Conservation (phyloP, 441 rosid species). For the Croton setiger region DNA sequence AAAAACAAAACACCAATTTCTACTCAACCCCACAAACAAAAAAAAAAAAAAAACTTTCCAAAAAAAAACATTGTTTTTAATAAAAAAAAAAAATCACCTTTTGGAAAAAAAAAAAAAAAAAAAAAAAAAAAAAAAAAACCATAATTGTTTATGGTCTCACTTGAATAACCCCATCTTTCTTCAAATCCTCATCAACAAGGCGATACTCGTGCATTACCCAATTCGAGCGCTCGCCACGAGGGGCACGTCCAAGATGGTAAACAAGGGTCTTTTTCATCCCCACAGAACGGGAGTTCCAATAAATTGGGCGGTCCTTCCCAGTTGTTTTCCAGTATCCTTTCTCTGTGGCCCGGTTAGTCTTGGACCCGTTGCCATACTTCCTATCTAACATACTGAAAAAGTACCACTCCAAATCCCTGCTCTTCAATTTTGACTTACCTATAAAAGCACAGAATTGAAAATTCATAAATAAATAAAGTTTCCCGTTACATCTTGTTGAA, state of each 20-base stretch:
- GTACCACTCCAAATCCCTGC: conserved; percentile 95
- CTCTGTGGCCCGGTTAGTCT: conserved; percentile 94
- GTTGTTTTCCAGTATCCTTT: conserved; percentile 98
- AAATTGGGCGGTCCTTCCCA: conserved; percentile 76
- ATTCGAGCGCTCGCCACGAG: conserved; percentile 75
- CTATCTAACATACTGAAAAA: conserved; percentile 80
- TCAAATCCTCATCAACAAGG: conserved; percentile 66
- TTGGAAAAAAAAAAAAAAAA: too few relatives aligned
- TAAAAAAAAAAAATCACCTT: too few relatives aligned
- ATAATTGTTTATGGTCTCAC: conserved; percentile 41
- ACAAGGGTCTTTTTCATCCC: conserved; percentile 99
- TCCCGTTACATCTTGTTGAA: neutral
- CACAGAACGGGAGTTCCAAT: conserved; percentile 37
- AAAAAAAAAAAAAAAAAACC: too few relatives aligned
- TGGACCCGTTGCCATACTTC: conserved; percentile 80
- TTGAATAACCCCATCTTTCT: conserved; percentile 52
- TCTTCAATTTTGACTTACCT: conserved; percentile 84
- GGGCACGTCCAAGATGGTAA: conserved; percentile 85
- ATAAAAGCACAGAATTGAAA: neutral
- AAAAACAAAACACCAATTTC: too few relatives aligned
- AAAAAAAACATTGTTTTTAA: too few relatives aligned
- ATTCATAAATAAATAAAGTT: neutral
- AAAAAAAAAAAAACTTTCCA: too few relatives aligned
- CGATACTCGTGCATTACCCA: conserved; percentile 99
- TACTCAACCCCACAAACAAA: too few relatives aligned